These are phyloP conservation scores for Phaeotremella fagi DNA, from an alignment of 768 basidiomycete species.

Conservation along the genomic window DNA sequence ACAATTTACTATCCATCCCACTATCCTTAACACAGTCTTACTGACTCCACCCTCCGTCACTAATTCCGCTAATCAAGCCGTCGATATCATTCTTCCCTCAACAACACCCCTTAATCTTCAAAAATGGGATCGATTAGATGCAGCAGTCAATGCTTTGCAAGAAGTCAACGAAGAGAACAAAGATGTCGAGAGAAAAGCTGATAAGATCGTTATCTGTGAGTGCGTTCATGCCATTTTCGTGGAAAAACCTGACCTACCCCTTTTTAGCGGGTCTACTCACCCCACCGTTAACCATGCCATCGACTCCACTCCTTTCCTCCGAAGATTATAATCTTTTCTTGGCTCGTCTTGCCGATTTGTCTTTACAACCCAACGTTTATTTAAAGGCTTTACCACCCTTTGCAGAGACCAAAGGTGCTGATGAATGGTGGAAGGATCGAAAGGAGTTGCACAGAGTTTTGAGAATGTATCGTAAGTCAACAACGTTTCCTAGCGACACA, in stretches of 20 bases:
- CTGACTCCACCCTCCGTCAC: conserved; percentile 26
- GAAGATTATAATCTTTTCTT: conserved; percentile 30
- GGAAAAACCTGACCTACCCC: neutral
- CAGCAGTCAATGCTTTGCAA: conserved; percentile 27
- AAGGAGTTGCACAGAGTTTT: conserved; percentile 37
- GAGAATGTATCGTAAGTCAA: conserved; percentile 43
- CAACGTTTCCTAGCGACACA: neutral
- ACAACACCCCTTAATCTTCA: conserved; percentile 19
- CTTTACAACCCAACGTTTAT: conserved; percentile 34
- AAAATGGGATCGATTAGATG: conserved; percentile 40
- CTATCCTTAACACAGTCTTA: conserved; percentile 31
- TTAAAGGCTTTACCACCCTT: conserved; percentile 40
- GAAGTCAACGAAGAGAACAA: conserved; percentile 2
- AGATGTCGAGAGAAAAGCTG: neutral
- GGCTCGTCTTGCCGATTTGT: conserved; percentile 33
- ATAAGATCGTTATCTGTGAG: conserved; percentile 39
- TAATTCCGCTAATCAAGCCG: conserved; percentile 28
- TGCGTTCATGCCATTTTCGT: neutral
- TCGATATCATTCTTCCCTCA: conserved; percentile 38
- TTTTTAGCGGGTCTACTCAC: conserved; percentile 40
- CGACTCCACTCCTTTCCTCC: conserved; percentile 15
- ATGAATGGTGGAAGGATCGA: conserved; percentile 34
- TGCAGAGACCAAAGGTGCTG: conserved; percentile 7
- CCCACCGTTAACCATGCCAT: conserved; percentile 32
- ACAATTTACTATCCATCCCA: conserved; percentile 38